Evolutionary conservation across 768 basidiomycete species (phyloP).

Genomic region (Phanerochaete carnosa): DNA sequence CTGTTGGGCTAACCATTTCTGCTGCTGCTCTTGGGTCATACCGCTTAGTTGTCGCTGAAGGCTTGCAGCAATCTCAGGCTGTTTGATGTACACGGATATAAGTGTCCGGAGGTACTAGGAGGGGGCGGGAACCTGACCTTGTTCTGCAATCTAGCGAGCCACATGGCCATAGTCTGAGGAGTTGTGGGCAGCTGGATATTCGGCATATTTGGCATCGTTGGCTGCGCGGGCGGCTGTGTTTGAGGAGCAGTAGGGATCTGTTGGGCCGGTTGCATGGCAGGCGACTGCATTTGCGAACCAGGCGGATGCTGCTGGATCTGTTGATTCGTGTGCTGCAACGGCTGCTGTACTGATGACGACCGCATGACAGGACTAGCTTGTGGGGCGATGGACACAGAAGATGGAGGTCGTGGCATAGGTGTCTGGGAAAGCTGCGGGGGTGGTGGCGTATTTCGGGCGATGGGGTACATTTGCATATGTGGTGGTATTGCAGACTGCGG

Average conservation of each 20-base stretch:
- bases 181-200: not conserved
- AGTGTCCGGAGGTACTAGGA: too few species aligned
- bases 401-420: constrained; percentile 2
- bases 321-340: not conserved
- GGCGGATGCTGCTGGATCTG: not conserved
- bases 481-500: constrained; percentile 21
- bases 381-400: not conserved
- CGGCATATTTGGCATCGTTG: not conserved
- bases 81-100: too few species aligned
- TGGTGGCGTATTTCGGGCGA: constrained; percentile 12
- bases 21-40: constrained; percentile 3
- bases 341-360: not conserved
- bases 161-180: not conserved
- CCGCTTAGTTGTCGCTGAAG: not conserved
- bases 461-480: constrained; percentile 17
- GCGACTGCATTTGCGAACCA: not conserved
- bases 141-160: not conserved
- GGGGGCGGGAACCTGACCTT: not conserved
- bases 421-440: constrained; percentile 15
- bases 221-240: constrained; percentile 14
- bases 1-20: constrained; percentile 14
- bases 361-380: not conserved
- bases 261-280: constrained; percentile 1
- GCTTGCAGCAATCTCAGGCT: not conserved
- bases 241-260: not conserved